Base-by-base conservation (phyloP, 1,284 basidiomycete genomes). In the Anthracocystis panici-leucophaei region DNA sequence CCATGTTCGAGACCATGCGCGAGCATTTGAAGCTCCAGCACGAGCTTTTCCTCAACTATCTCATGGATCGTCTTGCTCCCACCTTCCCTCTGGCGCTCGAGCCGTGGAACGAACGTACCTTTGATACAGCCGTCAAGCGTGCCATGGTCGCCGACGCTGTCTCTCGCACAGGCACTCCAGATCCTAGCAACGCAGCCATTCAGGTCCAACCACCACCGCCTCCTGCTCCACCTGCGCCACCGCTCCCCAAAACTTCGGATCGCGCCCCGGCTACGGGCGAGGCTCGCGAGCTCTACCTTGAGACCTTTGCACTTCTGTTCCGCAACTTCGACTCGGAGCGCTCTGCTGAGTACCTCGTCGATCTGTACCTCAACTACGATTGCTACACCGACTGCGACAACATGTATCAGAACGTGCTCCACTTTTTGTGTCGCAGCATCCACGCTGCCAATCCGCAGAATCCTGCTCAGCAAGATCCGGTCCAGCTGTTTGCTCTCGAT, bases 361-460 rank as follows among this genome's bases (percentile, higher is more conserved):
- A 97, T 82, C 88, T 98, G 11, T 99, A 94, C 88, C 89, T 91
- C 65, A 99, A 99, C 86, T 99, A 97, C 86, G 97, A 99, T 85
- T 98, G 95, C 84, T 93, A 97, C 81, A 91, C 93, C 72, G 95
- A 98, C 82, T 95, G 93, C 86, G 95, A 98, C 87, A 95, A 99
- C 84, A 87, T 99, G 65, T 97, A 96, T 81, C 95, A 98, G 84
- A 88, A 93, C 9, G 86, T 98, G n/a, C 88, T 97, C 62, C 91
- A 91, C 21, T 98, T 98, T 86, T 87, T 97, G 71, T 93, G 84
- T 55, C 82, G 86, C 27, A 82, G 81, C 51, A 76, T 85, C 7
- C 76, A 75, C 27, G 73, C 68, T 5, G 54, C 62, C 57, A 73
- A 74, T n/a, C 20, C 80, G 93, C 92, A 92, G 92, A 38, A 91